Evolutionary conservation across 352 stramenopile genomes (phyloP), one percentile per base, ranked within the genome.

Genomic region (Phytopythium chamaehyphon): DNA sequence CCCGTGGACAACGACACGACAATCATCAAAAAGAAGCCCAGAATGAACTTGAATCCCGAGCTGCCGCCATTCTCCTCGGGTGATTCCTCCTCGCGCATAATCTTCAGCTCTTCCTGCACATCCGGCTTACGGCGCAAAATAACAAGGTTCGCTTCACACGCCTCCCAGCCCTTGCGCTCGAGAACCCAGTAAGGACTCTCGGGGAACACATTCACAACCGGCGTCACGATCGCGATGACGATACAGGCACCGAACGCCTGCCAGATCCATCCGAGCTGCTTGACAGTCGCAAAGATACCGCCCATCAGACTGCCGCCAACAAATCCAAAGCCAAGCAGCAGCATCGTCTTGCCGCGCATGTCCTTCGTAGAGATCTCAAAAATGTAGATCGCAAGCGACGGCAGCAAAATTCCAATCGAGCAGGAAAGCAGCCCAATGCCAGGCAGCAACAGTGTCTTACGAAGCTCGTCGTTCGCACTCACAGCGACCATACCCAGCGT

Each of bases 131-230:
- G 80, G 39, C 80, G 77, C 16, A 91, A 47, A 49, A 89, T 68
- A 1, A 83, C 69, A 0, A 91, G 60, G 22, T 70, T 83, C 0
- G 64, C 64, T 54, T 89, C 75, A 40, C 77, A 88, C n/a, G 78
- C 74, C 24, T 91, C 77, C 64, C 66, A 76, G 21, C 80, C 80
- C 51, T 88, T 77, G 47, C 77, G 77, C 31, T 79, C 67, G 33
- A 82, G 51, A n/a, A 88, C 70, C 77, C 77, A 91, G 59, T 81
- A 81, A n/a, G 80, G 77, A 66, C 75, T 88, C 47, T 91, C 80
- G 1, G 80, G 77, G 49, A 91, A 86, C 23, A 91, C 62, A 44
- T 86, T 85, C 4, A 91, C 79, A 1, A 74, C 71, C 0, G 80
- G 80, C 15, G 77, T 84, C 40, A 91, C 68, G 39, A 88, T 55